These are phyloP conservation scores for Globisporangium viniferum DNA, from an alignment of 352 stramenopile genomes.

Conservation along the genomic window DNA sequence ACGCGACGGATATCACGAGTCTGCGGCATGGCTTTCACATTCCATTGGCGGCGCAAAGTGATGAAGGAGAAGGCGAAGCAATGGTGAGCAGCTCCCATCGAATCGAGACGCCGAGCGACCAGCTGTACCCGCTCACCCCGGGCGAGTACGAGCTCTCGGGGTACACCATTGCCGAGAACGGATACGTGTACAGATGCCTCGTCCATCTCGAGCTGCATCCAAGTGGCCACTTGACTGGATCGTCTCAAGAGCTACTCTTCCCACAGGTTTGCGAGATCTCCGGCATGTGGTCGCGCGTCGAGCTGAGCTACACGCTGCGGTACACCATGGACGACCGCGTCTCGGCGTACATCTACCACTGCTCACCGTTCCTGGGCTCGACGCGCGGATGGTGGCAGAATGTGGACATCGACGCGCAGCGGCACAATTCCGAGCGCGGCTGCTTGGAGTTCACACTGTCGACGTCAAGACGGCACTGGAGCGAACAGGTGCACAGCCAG, in stretches of 20 bases:
- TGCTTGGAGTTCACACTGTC: conserved; percentile 37
- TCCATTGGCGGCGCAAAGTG: not conserved
- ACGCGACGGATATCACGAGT: conserved; percentile 4
- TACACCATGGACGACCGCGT: conserved; percentile 50
- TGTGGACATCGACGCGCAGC: conserved; percentile 23
- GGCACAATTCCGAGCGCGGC: conserved; percentile 25
- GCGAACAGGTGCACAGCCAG: conserved; percentile 35
- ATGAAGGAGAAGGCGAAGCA: not conserved
- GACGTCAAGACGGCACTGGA: conserved; percentile 33
- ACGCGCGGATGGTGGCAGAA: conserved; percentile 59
- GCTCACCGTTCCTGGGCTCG: conserved; percentile 30
- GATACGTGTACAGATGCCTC: conserved; percentile 53
- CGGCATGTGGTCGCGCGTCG: conserved; percentile 40
- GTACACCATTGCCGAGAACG: conserved; percentile 54
- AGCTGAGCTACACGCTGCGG: conserved; percentile 46
- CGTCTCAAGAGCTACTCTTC: conserved; percentile 51
- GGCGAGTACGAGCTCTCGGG: conserved; percentile 51
- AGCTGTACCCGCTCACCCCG: conserved; percentile 45
- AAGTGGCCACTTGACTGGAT: conserved; percentile 40
- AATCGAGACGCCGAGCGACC: conserved; percentile 21
- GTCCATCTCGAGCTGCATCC: conserved; percentile 34
- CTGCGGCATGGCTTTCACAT: conserved; percentile 1
- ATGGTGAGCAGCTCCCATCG: not conserved
- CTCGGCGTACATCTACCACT: conserved; percentile 54
- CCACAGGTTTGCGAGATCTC: conserved; percentile 42